Evolutionary conservation across 805 yeast species (phyloP), one percentile per base, ranked within the genome.

Genomic region (Starmerella cellae): DNA sequence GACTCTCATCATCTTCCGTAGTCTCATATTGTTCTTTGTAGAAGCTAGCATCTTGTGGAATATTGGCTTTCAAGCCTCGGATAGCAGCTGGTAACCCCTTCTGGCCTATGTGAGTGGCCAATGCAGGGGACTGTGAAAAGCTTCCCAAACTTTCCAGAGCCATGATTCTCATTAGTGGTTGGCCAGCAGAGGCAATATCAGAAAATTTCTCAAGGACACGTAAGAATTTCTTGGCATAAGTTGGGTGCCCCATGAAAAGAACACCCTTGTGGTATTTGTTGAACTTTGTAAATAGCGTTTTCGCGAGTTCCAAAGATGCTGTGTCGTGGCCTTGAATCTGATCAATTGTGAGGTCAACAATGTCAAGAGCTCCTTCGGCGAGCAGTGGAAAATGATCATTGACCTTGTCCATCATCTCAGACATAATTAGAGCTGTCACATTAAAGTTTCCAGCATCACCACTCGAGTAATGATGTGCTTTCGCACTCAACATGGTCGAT

Each of bases 381-480:
- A 84, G 78, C 26, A 84, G 79, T 48, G 82, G 84, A 57, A 91
- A 65, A 58, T 91, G 88, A 46, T 82, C 94, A 31, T 74, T 67
- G 59, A 96, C 85, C 56, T 75, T 73, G 36, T 69, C 75, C 29
- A 85, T 77, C 51, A 91, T 69, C 30, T 79, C 79, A 39, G 70
- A 60, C 43, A 83, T 60, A 17, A 88, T 78, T 39, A 70, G 77
- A 47, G 84, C 64, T 0, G 96, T 80, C 14, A 88, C 97, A 47
- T 75, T 77, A 19, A 84, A 69, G 55, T 88, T 87, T 2, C 95
- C 96, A 13, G 78, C 63, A 44, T 70, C 74, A 36, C 75, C 73
- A 41, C 69, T 63, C 20, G 74, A 67, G 58, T 85, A 95, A 4
- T 67, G 52, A 13, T 56, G 55, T 23, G 88, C 74, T 58, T 75